Percentiles rank a stretch among this genome's conserved stretches.
Evolutionary conservation across 345 rosid species (phyloP).

Genomic region (Rhodamnia rubescens): DNA sequence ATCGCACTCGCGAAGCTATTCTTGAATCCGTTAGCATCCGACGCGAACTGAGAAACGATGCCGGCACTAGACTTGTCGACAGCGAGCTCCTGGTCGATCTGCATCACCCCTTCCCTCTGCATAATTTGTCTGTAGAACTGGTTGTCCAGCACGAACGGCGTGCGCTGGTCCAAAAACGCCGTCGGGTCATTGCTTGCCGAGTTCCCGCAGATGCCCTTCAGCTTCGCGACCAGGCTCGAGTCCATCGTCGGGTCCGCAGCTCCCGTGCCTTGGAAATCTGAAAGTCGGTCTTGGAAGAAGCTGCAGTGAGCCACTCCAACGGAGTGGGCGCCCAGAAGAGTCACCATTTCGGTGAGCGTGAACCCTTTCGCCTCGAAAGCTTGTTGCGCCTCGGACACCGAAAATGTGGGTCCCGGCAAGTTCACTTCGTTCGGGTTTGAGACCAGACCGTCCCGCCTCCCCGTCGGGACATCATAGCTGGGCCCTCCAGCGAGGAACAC

Average conservation of each 20-base stretch:
- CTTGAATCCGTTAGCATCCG: slow-evolving; percentile 15
- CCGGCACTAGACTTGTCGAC: slow-evolving; percentile 26
- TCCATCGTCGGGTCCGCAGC: slow-evolving; percentile 49
- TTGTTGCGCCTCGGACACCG: slow-evolving; percentile 25
- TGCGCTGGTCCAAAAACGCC: slow-evolving; percentile 51
- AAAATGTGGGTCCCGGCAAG: slow-evolving; percentile 50
- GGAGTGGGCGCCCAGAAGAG: slow-evolving; percentile 67
- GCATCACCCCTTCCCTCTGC: slow-evolving; percentile 37
- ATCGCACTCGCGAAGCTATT: slow-evolving; percentile 44
- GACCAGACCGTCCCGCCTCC: slow-evolving; percentile 49
- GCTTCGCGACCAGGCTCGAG: slow-evolving; percentile 19
- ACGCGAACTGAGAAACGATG: slow-evolving; percentile 30
- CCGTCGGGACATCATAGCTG: slow-evolving; percentile 33
- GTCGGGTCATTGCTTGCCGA: slow-evolving; percentile 22
- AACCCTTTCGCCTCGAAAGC: slow-evolving; percentile 33
- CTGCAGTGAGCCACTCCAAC: slow-evolving; percentile 65
- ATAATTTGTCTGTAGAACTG: slow-evolving; percentile 28
- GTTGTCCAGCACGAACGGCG: slow-evolving; percentile 37
- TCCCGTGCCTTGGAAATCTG: slow-evolving; percentile 27
- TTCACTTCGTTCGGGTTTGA: slow-evolving; percentile 26
- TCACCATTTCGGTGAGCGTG: slow-evolving; percentile 43
- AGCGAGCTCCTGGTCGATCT: slow-evolving; percentile 53
- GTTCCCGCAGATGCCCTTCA: slow-evolving; percentile 23
- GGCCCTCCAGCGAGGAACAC: slow-evolving; percentile 52
- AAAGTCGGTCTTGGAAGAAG: slow-evolving; percentile 43